Evolutionary conservation across 2,329 filamentous ascomycete species (phyloP).

Genomic region (Metarhizium anisopliae): DNA sequence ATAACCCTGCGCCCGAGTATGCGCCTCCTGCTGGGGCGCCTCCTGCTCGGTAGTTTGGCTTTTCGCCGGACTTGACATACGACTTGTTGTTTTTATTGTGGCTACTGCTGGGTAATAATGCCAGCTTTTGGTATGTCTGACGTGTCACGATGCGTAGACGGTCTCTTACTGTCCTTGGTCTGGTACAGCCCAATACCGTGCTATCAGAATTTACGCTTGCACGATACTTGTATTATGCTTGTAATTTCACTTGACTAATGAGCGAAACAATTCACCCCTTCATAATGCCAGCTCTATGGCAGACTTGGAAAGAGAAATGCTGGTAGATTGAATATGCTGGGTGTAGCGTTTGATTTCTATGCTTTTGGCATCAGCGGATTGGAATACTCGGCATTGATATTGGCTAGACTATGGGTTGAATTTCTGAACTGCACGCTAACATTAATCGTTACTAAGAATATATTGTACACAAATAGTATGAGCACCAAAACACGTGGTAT

Average conservation of each 20-base stretch:
- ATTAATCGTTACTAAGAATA: background rate
- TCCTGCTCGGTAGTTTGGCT: conserved; percentile 15
- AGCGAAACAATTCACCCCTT: too few relatives aligned
- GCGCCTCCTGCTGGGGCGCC: conserved; percentile 42
- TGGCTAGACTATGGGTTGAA: too few relatives aligned
- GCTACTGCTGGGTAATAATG: background rate
- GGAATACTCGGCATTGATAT: background rate
- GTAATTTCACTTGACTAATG: too few relatives aligned
- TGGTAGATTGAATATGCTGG: background rate
- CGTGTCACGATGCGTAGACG: too few relatives aligned
- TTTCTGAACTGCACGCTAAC: background rate
- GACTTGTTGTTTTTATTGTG: background rate
- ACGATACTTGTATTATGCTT: too few relatives aligned
- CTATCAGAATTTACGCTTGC: too few relatives aligned
- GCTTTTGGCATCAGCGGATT: background rate
- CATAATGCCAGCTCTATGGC: background rate
- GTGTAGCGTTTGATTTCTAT: background rate
- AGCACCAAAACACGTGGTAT: too few relatives aligned
- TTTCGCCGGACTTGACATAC: background rate
- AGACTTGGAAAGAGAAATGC: background rate
- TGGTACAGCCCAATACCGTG: too few relatives aligned
- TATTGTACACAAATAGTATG: background rate
- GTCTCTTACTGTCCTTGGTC: too few relatives aligned
- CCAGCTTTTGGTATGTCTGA: background rate
- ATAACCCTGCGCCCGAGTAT: conserved; percentile 17